Evolutionary conservation across 352 stramenopile species (phyloP).

Genomic region (Phytophthora ramorum): DNA sequence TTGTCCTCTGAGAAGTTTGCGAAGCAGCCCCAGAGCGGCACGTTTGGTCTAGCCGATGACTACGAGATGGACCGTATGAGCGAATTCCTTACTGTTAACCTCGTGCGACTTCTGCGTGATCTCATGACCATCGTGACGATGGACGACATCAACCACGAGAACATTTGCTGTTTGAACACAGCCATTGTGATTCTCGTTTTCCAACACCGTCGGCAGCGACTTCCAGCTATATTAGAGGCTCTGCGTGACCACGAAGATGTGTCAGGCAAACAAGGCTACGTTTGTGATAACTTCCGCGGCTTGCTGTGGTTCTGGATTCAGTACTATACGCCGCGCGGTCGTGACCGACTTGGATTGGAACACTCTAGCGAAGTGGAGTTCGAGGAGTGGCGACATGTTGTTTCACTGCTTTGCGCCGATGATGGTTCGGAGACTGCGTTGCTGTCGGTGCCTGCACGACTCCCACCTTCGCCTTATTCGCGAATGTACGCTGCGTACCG

Average conservation of each 20-base stretch:
- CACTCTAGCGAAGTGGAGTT: slow-evolving; percentile 96
- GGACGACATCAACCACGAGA: slow-evolving; percentile 97
- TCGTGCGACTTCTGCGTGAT: slow-evolving; percentile 91
- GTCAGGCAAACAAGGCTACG: slow-evolving; percentile 71
- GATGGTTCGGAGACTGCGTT: slow-evolving; percentile 91
- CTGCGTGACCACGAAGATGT: slow-evolving; percentile 73
- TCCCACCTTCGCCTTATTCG: slow-evolving; percentile 77
- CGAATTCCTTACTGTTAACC: slow-evolving; percentile 90
- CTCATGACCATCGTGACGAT: slow-evolving; percentile 96
- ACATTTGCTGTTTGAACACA: slow-evolving; percentile 98
- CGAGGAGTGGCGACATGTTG: slow-evolving; percentile 92
- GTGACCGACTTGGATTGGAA: slow-evolving; percentile 94
- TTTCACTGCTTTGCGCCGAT: slow-evolving; percentile 92
- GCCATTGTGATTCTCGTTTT: slow-evolving; percentile 96
- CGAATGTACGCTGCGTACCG: slow-evolving; percentile 52
- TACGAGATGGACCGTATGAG: slow-evolving; percentile 83
- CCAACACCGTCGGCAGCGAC: slow-evolving; percentile 86
- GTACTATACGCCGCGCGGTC: slow-evolving; percentile 95
- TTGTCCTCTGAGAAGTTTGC: slow-evolving; percentile 81
- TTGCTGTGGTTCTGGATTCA: slow-evolving; percentile 97
- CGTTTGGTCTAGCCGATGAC: slow-evolving; percentile 54
- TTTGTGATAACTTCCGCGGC: slow-evolving; percentile 91
- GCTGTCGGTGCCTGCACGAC: slow-evolving; percentile 49
- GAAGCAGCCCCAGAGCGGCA: slow-evolving; percentile 41
- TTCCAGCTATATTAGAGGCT: slow-evolving; percentile 74